phyloP scores from a whole-genome alignment of 768 basidiomycete species.

The Boletus tomentosulus region DNA sequence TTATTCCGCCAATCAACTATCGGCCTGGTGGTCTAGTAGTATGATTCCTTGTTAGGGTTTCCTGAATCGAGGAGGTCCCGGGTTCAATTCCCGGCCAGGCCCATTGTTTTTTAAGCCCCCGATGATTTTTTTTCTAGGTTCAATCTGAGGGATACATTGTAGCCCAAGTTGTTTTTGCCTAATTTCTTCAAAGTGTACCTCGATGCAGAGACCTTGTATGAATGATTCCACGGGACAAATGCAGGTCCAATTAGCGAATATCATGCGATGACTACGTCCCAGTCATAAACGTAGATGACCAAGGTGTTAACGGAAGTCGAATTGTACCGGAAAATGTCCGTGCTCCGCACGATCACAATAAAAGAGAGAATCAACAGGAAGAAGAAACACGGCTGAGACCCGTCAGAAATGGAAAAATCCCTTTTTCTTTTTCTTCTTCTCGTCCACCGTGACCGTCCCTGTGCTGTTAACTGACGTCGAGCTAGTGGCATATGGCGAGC shows the following conservation, averaged over 20 bases:
- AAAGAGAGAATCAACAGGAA: not conserved
- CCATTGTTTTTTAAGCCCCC: slow-evolving; percentile 15
- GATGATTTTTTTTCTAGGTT: not conserved
- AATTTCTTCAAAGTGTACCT: too few relatives aligned
- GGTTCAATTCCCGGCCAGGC: slow-evolving; percentile 59
- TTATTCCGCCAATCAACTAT: accelerated
- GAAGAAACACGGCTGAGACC: not conserved
- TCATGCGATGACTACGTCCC: slow-evolving; percentile 5
- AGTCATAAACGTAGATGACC: slow-evolving; percentile 3
- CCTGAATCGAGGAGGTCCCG: slow-evolving; percentile 52
- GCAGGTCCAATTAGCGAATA: slow-evolving; percentile 1
- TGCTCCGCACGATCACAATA: not conserved
- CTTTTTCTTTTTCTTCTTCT: slow-evolving; percentile 75
- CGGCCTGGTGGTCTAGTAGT: slow-evolving; percentile 53
- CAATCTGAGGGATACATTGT: too few relatives aligned
- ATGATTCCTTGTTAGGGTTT: slow-evolving; percentile 51
- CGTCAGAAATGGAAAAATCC: slow-evolving; percentile 62
- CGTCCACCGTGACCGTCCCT: slow-evolving; percentile 34
- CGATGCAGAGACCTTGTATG: too few relatives aligned
- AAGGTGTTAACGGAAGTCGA: not conserved
- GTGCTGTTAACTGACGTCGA: slow-evolving; percentile 43
- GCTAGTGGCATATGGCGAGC: slow-evolving; percentile 51
- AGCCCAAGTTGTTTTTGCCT: too few relatives aligned
- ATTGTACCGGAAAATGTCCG: not conserved
- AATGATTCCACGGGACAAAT: not conserved